Base-by-base conservation (phyloP, 345 rosid genomes). In the Linum tenue region DNA sequence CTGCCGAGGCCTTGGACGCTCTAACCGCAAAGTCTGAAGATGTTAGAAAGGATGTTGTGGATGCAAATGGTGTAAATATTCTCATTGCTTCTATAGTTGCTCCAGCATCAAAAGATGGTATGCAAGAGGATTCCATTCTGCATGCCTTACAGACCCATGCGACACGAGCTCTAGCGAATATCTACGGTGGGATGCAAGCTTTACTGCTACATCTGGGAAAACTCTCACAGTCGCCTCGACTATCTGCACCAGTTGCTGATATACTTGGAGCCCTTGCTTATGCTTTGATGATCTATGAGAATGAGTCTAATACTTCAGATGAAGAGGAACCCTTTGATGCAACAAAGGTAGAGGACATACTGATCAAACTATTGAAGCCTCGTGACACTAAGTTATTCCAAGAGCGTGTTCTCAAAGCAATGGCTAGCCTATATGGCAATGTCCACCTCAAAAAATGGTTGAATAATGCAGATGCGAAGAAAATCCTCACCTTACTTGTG, bases 351-450 rank as follows among this genome's bases (percentile, higher is more conserved):
- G 92, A 92, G 72, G 76, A 79, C 66, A 74, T 78, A 73, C 73
- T 89, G 63, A 85, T 87, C 6, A 74, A 67, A 63, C 79, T 83
- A 67, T 70, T 89, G 42, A 84, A 84, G 83, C 92, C 96, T 69
- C 84, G 72, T 59, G 89, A 85, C 64, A 72, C 76, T 65, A 81
- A 84, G 60, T 72, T 89, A 71, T 68, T 89, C 69, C 95, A 87
- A 73, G 95, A 92, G 72, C 89, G 88, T 74, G 75, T 87, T 58
- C 81, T 92, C 69, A 96, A 89, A 84, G 96, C 96, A 40, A 85
- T 92, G 92, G 91, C 92, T 31, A 89, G 96, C 69, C 79, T 92
- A 70, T 89, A 87, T 64, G 89, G 96, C 57, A 89, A 89, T 72
- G 68, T 55, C 69, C 74, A 72, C 75, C 83, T 91, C 35, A 75